Base-by-base conservation (phyloP, 2,329 filamentous ascomycete species). In the Ceratocystis smalleyi region DNA sequence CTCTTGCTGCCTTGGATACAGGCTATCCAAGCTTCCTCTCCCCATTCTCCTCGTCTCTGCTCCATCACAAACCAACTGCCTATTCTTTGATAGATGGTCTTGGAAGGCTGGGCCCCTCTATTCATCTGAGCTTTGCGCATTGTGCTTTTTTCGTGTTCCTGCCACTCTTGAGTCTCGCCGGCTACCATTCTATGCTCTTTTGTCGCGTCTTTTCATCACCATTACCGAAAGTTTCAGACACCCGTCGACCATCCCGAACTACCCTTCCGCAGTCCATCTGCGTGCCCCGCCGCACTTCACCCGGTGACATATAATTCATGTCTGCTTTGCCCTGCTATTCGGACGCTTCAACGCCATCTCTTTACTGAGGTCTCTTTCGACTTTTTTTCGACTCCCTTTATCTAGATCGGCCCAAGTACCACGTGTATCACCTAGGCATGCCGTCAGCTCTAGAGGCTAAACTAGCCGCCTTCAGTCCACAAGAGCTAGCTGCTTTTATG, bases 401-500 rank as follows among this genome's bases (percentile, higher is more conserved):
- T n/a, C 19, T 27, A 51, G 19, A 51, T 15, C 47, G 12, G 8
- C 47, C 47, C 19, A 24, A 51, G 27, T 32, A 8, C 54, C 27
- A 57, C 54, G 3, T 35, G 24, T 32, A 32, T 12, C 27, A 19
- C 54, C 27, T 30, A 57, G n/a, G 15, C 7, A 57, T 35, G 43
- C n/a, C 45, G 27, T 49, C 24, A 40, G 30, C 62, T 27, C 40
- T 59, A 19, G 62, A 63, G 27, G 17, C 49, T 22, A 54, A 63
- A 15, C 15, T 59, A 19, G 24, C 51, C 19, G 24, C 17, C 51
- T 17, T 63, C 8, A 57, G 27, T 30, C 51, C 62, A n/a, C 40
- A 43, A 35, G 49, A 63, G 27, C 54, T 30, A 27, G 40, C 51
- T n/a, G 51, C 51, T n/a, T 69, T 77, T 64, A 69, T 74, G 47